Evolutionary conservation across 495 filamentous ascomycete species (phyloP).

Genomic region (Neurospora tetrasperma): DNA sequence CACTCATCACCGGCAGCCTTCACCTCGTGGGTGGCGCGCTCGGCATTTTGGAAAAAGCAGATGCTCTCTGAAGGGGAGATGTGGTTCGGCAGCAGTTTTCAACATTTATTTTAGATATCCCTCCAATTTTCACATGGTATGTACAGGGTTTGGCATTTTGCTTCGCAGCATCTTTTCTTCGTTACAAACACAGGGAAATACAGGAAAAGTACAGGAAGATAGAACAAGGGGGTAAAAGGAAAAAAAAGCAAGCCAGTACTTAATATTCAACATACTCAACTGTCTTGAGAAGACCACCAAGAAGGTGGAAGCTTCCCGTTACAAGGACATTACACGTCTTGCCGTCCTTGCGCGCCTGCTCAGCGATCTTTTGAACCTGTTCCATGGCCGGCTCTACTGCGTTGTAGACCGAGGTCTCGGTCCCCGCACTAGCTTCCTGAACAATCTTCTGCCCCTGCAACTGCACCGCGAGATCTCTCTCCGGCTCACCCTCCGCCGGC

Average conservation of each 20-base stretch:
- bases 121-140: neutral
- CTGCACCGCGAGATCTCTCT: slow-evolving; percentile 28
- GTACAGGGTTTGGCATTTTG: slow-evolving; percentile 6
- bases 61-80: slow-evolving; percentile 24
- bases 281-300: slow-evolving; percentile 69
- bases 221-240: neutral
- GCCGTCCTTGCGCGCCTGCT: slow-evolving; percentile 5
- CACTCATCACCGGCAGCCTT: slow-evolving; percentile 52
- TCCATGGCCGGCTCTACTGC: slow-evolving; percentile 23
- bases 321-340: slow-evolving; percentile 36
- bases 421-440: slow-evolving; percentile 6
- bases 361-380: slow-evolving; percentile 11
- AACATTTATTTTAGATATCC: slow-evolving; percentile 7
- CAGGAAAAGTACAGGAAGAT: neutral
- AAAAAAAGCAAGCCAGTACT: slow-evolving; percentile 3
- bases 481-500: slow-evolving; percentile 7
- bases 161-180: slow-evolving; percentile 7
- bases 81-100: slow-evolving; percentile 6
- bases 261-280: slow-evolving; percentile 44
- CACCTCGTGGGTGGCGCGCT: slow-evolving; percentile 52
- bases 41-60: slow-evolving; percentile 34
- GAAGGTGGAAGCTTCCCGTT: slow-evolving; percentile 84
- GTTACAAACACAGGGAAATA: neutral
- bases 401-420: slow-evolving; percentile 12
- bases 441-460: slow-evolving; percentile 18